Conservation (phyloP, 768 basidiomycete species). For the Rhodotorula paludigena region DNA sequence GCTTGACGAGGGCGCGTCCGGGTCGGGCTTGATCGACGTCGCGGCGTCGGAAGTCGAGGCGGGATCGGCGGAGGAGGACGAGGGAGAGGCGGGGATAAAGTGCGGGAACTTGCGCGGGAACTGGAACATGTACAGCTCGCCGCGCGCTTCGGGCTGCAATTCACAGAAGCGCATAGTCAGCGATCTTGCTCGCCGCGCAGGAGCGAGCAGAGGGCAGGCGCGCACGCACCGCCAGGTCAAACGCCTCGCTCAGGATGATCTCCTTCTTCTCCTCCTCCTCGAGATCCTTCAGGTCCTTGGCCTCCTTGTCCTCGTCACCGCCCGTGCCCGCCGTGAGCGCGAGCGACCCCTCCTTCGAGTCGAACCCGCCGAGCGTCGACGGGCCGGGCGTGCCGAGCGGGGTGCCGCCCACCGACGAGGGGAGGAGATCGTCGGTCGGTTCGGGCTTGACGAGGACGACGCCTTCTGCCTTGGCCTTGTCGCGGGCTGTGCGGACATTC, state of each 20-base stretch:
- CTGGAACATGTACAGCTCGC: constrained; percentile 44
- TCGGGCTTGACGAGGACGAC: constrained; percentile 29
- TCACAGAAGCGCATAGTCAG: background rate
- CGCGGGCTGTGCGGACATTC: background rate
- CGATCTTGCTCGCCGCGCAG: too few relatives aligned
- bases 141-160: constrained; percentile 24
- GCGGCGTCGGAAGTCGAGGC: background rate
- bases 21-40: constrained; percentile 38
- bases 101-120: constrained; percentile 43
- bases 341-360: constrained; percentile 33
- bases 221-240: constrained; percentile 25
- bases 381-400: background rate
- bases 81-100: constrained; percentile 5
- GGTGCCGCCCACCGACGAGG: background rate
- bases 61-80: background rate
- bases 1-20: constrained; percentile 12
- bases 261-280: constrained; percentile 38
- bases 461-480: constrained; percentile 16
- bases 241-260: constrained; percentile 34
- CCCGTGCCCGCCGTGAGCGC: background rate
- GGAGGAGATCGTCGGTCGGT: constrained; percentile 22
- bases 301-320: constrained; percentile 34
- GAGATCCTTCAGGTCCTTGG: constrained; percentile 31
- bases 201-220: background rate
- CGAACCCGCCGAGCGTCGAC: constrained; percentile 1